Conservation (phyloP, 805 yeast species). For the Limtongozyma cylindracea region DNA sequence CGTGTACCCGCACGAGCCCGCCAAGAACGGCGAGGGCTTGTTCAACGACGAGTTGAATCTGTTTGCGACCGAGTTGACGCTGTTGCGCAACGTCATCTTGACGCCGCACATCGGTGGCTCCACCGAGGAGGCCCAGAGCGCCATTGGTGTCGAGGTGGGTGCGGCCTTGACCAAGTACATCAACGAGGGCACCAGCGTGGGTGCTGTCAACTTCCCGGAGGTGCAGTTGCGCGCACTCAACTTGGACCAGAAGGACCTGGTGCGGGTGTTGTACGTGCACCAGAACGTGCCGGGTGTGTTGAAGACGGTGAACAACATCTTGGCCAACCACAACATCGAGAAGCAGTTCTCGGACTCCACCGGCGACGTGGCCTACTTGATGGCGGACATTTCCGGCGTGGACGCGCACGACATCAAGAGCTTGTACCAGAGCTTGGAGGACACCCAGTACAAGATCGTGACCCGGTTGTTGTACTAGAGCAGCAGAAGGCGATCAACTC, state of each 20-base stretch:
- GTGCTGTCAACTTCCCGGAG: slow-evolving; percentile 98
- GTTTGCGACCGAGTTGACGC: slow-evolving; percentile 65
- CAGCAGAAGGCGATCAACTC: too few species aligned
- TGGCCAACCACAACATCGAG: slow-evolving; percentile 87
- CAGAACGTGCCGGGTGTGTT: slow-evolving; percentile 97
- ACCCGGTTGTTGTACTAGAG: slow-evolving; percentile 76
- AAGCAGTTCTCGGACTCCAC: slow-evolving; percentile 95
- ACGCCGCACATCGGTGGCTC: slow-evolving; percentile 99
- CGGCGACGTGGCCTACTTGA: slow-evolving; percentile 88
- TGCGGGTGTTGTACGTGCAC: slow-evolving; percentile 88
- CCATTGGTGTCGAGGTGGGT: slow-evolving; percentile 91
- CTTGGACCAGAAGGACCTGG: slow-evolving; percentile 67
- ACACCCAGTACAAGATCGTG: slow-evolving; percentile 74
- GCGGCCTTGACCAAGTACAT: slow-evolving; percentile 70
- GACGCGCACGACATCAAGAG: slow-evolving; percentile 59
- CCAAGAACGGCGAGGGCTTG: slow-evolving; percentile 73
- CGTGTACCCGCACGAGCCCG: slow-evolving; percentile 93
- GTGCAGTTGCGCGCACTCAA: slow-evolving; percentile 74
- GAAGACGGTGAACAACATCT: slow-evolving; percentile 88
- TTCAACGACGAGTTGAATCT: slow-evolving; percentile 51
- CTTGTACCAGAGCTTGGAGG: slow-evolving; percentile 64
- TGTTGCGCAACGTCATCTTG: slow-evolving; percentile 69
- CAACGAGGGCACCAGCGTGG: slow-evolving; percentile 85
- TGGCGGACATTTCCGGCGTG: slow-evolving; percentile 91
- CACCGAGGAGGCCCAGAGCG: slow-evolving; percentile 95